phyloP scores from a whole-genome alignment of 805 yeast species.

The Metschnikowia shivogae region DNA sequence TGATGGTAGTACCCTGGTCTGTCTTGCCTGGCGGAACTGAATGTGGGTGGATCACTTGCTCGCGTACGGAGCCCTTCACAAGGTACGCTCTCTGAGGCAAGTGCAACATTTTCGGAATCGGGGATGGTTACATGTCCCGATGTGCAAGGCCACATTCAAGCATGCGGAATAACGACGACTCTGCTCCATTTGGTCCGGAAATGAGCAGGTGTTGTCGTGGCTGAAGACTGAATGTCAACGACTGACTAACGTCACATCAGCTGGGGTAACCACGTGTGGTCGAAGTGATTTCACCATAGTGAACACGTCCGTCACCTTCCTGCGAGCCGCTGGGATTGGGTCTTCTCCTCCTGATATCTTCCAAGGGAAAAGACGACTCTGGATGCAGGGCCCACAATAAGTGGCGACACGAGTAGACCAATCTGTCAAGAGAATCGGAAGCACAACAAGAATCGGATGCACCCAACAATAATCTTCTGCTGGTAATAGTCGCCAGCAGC shows the following conservation, averaged over 20 bases:
- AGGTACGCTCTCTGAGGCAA: constrained; percentile 91
- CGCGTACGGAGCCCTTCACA: constrained; percentile 73
- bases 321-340: constrained; percentile 15
- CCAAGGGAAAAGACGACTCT: constrained; percentile 69
- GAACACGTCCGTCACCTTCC: constrained; percentile 22
- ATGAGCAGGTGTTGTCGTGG: constrained; percentile 83
- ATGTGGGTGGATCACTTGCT: constrained; percentile 87
- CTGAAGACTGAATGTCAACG: constrained; percentile 65
- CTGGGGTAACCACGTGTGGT: constrained; percentile 77
- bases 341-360: constrained; percentile 35
- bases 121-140: constrained; percentile 61
- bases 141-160: constrained; percentile 87
- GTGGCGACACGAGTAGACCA: constrained; percentile 82
- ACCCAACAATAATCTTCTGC: constrained; percentile 74
- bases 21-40: constrained; percentile 46
- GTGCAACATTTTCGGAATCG: constrained; percentile 61
- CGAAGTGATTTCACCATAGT: constrained; percentile 53
- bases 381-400: constrained; percentile 76
- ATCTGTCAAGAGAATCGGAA: constrained; percentile 81
- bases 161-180: constrained; percentile 85
- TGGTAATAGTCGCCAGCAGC: constrained; percentile 84
- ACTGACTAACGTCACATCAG: constrained; percentile 66
- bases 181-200: constrained; percentile 96
- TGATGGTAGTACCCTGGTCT: constrained; percentile 70
- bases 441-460: constrained; percentile 88